Conservation (phyloP, 2,329 filamentous ascomycete genomes). For the Uncinocarpus reesii region DNA sequence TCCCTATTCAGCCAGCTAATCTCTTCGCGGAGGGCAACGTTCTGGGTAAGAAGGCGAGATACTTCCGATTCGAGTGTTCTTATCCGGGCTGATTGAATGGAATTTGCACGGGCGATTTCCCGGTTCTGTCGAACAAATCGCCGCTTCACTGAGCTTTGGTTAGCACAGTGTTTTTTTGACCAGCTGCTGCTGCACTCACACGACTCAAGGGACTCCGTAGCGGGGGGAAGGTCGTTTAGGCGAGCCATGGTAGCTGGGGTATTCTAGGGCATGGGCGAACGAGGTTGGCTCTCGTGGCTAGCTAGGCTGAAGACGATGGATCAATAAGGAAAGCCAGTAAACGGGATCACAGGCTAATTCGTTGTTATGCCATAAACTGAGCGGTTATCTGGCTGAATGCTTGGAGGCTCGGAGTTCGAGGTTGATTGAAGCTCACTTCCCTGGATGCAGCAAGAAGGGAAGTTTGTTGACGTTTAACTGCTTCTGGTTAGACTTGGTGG, state of each 20-base stretch:
- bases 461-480: conserved; percentile 16
- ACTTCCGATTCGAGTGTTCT: conserved; percentile 54
- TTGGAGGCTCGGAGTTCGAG: not conserved
- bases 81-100: conserved; percentile 54
- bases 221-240: conserved; percentile 39
- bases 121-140: conserved; percentile 57
- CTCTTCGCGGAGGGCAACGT: conserved; percentile 49
- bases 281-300: no score
- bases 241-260: conserved; percentile 35
- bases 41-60: conserved; percentile 50
- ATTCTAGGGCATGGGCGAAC: not conserved
- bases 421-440: not conserved
- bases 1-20: conserved; percentile 48
- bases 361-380: no score
- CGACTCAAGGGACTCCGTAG: conserved; percentile 39
- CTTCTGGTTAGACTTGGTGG: conserved; percentile 9
- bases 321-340: no score
- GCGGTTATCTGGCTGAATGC: not conserved
- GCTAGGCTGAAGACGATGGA: no score
- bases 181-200: conserved; percentile 28
- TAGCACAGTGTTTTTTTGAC: not conserved
- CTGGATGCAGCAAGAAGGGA: not conserved
- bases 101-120: conserved; percentile 55
- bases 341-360: no score
- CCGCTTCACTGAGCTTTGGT: conserved; percentile 45